A percentile compares a stretch with the other conserved stretches of the same genome.
Evolutionary conservation across 2,329 filamentous ascomycete genomes (phyloP).

Genomic region (Pseudogymnoascus sp.): DNA sequence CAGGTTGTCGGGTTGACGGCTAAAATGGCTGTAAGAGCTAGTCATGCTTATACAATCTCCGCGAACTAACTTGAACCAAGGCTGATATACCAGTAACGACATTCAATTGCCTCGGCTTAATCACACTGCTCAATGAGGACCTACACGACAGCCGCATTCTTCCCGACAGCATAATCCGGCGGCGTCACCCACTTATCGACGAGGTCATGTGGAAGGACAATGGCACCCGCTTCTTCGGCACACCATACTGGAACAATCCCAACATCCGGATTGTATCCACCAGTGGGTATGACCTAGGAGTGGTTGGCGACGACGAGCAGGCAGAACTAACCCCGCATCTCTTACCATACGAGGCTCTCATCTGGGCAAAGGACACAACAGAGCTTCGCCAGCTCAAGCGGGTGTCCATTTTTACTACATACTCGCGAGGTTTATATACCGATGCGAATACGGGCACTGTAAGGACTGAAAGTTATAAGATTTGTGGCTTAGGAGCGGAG

Average conservation of each 20-base stretch:
- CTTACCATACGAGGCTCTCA: conserved; percentile 11
- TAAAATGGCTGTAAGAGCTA: conserved; percentile 11
- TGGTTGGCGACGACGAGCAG: background rate
- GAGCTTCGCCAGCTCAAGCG: conserved; percentile 11
- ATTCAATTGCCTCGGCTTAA: conserved; percentile 10
- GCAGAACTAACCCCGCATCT: background rate
- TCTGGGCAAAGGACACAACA: conserved; percentile 12
- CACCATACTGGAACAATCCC: conserved; percentile 7
- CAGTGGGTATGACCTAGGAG: background rate
- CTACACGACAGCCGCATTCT: background rate
- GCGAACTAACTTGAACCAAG: background rate
- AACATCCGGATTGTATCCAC: background rate
- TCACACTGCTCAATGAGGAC: background rate
- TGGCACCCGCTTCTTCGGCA: background rate
- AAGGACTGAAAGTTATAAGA: no score
- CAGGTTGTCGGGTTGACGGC: conserved; percentile 5
- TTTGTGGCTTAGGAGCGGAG: no score
- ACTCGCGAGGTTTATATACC: no score
- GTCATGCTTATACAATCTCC: background rate
- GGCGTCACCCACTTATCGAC: background rate
- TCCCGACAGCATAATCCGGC: background rate
- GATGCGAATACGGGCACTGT: no score
- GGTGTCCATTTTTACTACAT: conserved; percentile 7
- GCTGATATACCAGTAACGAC: background rate
- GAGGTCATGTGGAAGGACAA: conserved; percentile 12